phyloP scores from a whole-genome alignment of 2,329 filamentous ascomycete genomes.

The Aspergillus sp. region DNA sequence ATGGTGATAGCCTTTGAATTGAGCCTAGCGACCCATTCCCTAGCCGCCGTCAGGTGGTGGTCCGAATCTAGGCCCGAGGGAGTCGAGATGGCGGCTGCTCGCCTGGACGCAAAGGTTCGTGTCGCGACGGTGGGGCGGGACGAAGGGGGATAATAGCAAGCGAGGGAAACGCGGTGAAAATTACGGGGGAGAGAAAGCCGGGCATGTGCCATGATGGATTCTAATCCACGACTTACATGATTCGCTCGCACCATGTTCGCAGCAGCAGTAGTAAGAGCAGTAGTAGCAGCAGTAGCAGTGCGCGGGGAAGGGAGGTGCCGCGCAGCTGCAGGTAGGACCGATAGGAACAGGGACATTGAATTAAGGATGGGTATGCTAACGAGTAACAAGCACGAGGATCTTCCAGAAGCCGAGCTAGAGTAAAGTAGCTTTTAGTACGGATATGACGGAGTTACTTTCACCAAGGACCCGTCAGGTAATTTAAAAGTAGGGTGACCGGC shows the following conservation, averaged over 20 bases:
- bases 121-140: constrained; percentile 12
- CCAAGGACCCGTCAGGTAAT: constrained; percentile 1
- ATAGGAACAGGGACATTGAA: constrained; percentile 18
- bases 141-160: constrained; percentile 13
- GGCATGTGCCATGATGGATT: constrained; percentile 7
- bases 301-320: neutral
- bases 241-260: neutral
- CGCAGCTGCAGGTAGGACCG: constrained; percentile 10
- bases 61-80: constrained; percentile 18
- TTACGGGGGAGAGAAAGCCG: constrained; percentile 4
- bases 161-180: constrained; percentile 10
- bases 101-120: constrained; percentile 33
- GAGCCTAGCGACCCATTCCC: constrained; percentile 59
- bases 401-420: constrained; percentile 16
- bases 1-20: constrained; percentile 52
- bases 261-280: neutral
- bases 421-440: constrained; percentile 9
- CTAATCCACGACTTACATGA: neutral
- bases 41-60: constrained; percentile 48
- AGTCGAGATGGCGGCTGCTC: constrained; percentile 21
- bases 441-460: constrained; percentile 1
- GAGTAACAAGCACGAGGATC: constrained; percentile 21
- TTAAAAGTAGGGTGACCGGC: constrained; percentile 3
- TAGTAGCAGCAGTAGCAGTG: neutral
- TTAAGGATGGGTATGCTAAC: constrained; percentile 16